Evolutionary conservation across 768 basidiomycete genomes (phyloP).

Genomic region (Saitozyma sp.): DNA sequence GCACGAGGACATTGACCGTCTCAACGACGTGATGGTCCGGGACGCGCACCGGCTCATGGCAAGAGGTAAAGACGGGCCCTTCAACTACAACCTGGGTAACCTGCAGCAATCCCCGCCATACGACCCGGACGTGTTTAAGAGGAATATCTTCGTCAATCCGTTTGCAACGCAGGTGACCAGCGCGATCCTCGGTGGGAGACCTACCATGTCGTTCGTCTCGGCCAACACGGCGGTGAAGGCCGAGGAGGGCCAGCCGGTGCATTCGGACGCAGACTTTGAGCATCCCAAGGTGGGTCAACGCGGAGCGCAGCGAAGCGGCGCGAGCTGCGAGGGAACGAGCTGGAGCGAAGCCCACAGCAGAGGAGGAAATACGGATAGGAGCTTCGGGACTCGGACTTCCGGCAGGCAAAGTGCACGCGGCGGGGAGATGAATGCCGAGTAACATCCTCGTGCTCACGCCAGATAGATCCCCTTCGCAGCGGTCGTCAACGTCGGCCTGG

Average conservation of each 20-base stretch:
- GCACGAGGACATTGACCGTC: background rate
- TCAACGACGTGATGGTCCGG: background rate
- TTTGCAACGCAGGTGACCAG: background rate
- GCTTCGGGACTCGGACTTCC: no score
- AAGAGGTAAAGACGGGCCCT: slow-evolving; percentile 1
- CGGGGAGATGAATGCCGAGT: no score
- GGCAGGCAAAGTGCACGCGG: no score
- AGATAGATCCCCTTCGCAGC: no score
- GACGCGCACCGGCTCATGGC: background rate
- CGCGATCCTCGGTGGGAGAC: background rate
- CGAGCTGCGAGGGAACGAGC: no score
- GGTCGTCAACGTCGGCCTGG: no score
- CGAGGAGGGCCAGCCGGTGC: background rate
- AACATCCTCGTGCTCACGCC: no score
- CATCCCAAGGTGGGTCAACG: no score
- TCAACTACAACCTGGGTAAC: slow-evolving; percentile 1
- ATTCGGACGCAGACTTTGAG: no score
- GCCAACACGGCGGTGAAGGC: slow-evolving; percentile 2
- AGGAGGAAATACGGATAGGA: no score
- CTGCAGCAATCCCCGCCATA: slow-evolving; percentile 2
- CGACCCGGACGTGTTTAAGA: background rate
- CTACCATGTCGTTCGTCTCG: background rate
- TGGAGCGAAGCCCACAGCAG: no score
- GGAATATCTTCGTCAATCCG: slow-evolving; percentile 1
- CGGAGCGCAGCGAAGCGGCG: no score